phyloP scores from a whole-genome alignment of 345 rosid genomes.

The Corymbia maculata region DNA sequence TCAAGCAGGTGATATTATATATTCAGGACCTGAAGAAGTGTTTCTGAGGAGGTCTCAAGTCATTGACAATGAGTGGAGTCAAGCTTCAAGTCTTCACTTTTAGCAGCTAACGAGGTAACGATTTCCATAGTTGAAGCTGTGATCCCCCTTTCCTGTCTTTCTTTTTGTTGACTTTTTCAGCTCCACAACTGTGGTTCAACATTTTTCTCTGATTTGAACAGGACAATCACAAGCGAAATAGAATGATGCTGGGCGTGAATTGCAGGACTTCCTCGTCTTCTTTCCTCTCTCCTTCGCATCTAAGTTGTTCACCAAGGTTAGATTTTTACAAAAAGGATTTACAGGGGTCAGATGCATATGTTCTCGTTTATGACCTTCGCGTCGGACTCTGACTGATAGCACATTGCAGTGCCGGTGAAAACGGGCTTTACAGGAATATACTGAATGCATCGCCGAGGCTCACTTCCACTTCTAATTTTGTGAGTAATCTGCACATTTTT shows the following conservation, averaged over 20 bases:
- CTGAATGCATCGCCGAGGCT: slow-evolving; percentile 29
- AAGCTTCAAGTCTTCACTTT: background rate
- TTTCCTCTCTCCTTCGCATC: slow-evolving; percentile 21
- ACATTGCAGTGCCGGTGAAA: slow-evolving; percentile 25
- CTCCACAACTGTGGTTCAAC: background rate
- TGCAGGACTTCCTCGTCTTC: slow-evolving; percentile 38
- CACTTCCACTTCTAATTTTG: slow-evolving; percentile 25
- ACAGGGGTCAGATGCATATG: background rate
- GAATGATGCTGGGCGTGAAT: slow-evolving; percentile 31
- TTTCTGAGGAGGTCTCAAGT: background rate
- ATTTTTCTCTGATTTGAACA: background rate
- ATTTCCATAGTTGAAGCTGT: background rate
- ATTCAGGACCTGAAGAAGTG: background rate
- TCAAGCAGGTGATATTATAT: background rate
- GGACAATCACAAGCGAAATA: background rate
- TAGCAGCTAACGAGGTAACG: slow-evolving; percentile 6
- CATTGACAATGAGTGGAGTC: background rate
- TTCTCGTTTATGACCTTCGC: background rate
- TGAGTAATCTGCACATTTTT: slow-evolving; percentile 12
- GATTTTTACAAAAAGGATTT: background rate
- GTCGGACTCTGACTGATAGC: background rate
- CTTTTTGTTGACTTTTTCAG: background rate
- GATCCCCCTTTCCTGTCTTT: background rate
- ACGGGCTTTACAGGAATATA: slow-evolving; percentile 7
- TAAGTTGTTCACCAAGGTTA: slow-evolving; percentile 28